Conservation (phyloP, 805 yeast genomes). For the Wickerhamiella qilinensis region DNA sequence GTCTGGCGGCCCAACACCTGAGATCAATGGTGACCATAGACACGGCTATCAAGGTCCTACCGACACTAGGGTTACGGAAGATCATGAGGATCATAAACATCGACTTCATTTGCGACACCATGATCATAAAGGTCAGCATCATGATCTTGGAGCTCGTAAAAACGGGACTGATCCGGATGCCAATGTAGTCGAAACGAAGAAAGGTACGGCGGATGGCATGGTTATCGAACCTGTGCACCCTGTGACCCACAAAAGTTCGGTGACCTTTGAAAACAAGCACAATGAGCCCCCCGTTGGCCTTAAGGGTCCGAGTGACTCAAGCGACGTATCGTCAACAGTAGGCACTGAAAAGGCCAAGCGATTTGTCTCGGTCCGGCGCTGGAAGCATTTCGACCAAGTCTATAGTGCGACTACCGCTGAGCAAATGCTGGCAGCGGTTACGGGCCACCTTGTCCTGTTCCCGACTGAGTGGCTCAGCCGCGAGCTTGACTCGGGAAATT, state of each 20-base stretch:
- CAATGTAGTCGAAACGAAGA: not conserved
- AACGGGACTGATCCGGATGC: not conserved
- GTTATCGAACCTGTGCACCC: not conserved
- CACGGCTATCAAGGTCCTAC: not conserved
- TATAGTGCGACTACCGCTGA: slow-evolving; percentile 67
- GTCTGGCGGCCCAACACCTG: not conserved
- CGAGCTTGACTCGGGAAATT: slow-evolving; percentile 74
- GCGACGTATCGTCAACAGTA: not conserved
- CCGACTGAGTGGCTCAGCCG: slow-evolving; percentile 81
- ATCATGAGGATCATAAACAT: not conserved
- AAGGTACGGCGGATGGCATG: not conserved
- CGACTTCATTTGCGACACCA: too few relatives aligned
- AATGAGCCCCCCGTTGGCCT: not conserved
- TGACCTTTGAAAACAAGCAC: not conserved
- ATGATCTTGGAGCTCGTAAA: too few relatives aligned
- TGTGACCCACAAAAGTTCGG: not conserved
- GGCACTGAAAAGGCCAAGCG: slow-evolving; percentile 1
- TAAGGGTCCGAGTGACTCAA: not conserved
- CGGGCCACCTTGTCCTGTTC: slow-evolving; percentile 81
- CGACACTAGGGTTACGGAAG: not conserved
- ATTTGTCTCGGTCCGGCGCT: slow-evolving; percentile 8
- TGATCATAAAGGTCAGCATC: not conserved
- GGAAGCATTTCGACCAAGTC: slow-evolving; percentile 28
- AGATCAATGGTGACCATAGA: not conserved
- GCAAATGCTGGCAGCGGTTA: slow-evolving; percentile 48